A percentile compares a stretch with the other conserved stretches of the same genome.
These are phyloP conservation scores for Fusarium succisae DNA, from an alignment of 2,329 filamentous ascomycete genomes.

Conservation along the genomic window DNA sequence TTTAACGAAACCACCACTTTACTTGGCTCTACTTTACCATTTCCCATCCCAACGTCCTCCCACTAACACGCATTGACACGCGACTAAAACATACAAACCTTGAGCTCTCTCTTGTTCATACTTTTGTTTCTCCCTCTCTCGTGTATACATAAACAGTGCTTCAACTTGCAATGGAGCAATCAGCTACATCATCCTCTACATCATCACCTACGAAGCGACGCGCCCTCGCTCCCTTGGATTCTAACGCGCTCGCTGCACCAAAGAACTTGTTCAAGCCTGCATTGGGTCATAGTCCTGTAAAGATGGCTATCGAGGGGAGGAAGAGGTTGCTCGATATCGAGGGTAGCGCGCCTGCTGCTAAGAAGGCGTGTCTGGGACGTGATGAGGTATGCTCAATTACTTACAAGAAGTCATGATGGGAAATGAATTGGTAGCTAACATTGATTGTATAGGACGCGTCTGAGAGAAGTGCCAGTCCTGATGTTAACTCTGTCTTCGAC, in stretches of 20 bases:
- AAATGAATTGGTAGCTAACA: slow-evolving; percentile 2
- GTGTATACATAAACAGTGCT: background rate
- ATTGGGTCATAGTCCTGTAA: slow-evolving; percentile 37
- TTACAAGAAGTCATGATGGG: background rate
- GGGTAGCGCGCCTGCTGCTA: slow-evolving; percentile 40
- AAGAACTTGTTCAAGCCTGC: slow-evolving; percentile 39
- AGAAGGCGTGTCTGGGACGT: slow-evolving; percentile 48
- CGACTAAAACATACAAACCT: background rate
- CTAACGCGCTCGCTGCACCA: slow-evolving; percentile 52
- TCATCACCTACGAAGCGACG: slow-evolving; percentile 57
- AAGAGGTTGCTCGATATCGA: slow-evolving; percentile 42
- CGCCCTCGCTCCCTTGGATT: slow-evolving; percentile 58
- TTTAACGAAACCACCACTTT: slow-evolving; percentile 30
- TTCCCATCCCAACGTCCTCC: slow-evolving; percentile 19
- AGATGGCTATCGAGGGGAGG: slow-evolving; percentile 41
- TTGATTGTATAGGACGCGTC: slow-evolving; percentile 34
- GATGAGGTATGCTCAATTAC: slow-evolving; percentile 41
- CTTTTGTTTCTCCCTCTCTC: background rate
- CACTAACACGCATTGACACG: slow-evolving; percentile 28
- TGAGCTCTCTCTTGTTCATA: background rate
- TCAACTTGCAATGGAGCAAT: slow-evolving; percentile 35
- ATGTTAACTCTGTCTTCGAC: slow-evolving; percentile 62
- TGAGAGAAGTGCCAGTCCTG: slow-evolving; percentile 50
- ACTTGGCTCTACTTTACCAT: background rate
- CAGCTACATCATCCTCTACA: slow-evolving; percentile 24